These are phyloP conservation scores for Crucibulum laeve DNA, from an alignment of 768 basidiomycete genomes.

Conservation along the genomic window DNA sequence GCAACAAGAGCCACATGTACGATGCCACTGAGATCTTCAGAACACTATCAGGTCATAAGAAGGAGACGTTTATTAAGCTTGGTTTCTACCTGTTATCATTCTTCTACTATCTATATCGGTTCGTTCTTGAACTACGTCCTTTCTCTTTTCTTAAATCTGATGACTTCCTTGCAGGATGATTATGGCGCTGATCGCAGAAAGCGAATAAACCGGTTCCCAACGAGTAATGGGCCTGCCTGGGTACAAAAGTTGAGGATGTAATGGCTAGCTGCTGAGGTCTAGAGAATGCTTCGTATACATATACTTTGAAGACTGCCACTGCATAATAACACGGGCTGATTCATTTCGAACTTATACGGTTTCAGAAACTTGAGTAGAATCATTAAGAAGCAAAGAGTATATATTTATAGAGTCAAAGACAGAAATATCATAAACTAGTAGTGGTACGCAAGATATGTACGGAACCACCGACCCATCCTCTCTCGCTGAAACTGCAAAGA, in stretches of 20 bases:
- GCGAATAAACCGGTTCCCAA: slow-evolving; percentile 58
- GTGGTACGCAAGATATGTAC: slow-evolving; percentile 36
- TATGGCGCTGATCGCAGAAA: slow-evolving; percentile 79
- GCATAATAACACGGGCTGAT: too few species aligned
- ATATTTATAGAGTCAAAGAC: background rate
- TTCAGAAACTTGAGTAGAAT: too few species aligned
- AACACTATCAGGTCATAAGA: slow-evolving; percentile 90
- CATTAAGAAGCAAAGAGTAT: background rate
- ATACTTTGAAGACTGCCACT: too few species aligned
- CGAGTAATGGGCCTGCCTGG: too few species aligned
- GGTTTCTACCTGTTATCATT: slow-evolving; percentile 90
- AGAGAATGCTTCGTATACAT: too few species aligned
- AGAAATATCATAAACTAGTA: background rate
- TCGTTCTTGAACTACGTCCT: slow-evolving; percentile 20
- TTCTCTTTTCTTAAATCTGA: slow-evolving; percentile 1
- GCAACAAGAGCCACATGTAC: slow-evolving; percentile 94
- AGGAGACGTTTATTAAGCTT: slow-evolving; percentile 92
- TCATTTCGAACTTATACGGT: too few species aligned
- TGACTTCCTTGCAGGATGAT: slow-evolving; percentile 58
- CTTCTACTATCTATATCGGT: slow-evolving; percentile 92
- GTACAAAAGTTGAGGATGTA: too few species aligned
- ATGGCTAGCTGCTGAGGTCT: too few species aligned
- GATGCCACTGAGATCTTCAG: slow-evolving; percentile 99
- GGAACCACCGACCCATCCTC: slow-evolving; percentile 80
- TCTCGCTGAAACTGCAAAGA: slow-evolving; percentile 34